Conservation (phyloP, 75 land plant genomes). For the Selaginella moellendorffii region DNA sequence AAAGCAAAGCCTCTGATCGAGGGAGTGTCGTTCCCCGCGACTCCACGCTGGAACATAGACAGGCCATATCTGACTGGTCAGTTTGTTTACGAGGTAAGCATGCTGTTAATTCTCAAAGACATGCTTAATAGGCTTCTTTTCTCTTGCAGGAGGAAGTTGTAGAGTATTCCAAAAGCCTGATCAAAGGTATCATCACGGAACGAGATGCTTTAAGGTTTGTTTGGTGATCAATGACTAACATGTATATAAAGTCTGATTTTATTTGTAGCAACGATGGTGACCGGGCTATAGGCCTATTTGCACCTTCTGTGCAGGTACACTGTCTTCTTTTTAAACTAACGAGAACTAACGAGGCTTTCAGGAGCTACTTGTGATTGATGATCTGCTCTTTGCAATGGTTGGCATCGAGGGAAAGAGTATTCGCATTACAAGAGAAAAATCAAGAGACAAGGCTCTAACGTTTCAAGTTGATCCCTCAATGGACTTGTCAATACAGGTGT, state of each 20-base stretch:
- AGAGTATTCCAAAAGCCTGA: background rate
- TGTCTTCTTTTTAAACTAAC: too few relatives aligned
- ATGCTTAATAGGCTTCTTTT: background rate
- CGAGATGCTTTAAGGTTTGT: constrained; percentile 6
- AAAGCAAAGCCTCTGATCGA: constrained; percentile 20
- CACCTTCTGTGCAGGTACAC: constrained; percentile 62
- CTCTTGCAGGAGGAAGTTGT: background rate
- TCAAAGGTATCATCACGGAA: background rate
- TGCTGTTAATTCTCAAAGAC: background rate
- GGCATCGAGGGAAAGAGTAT: constrained; percentile 88
- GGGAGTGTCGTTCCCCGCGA: constrained; percentile 46
- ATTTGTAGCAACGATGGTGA: constrained; percentile 24
- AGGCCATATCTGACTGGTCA: constrained; percentile 81
- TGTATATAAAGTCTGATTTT: background rate
- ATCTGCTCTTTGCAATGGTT: constrained; percentile 71
- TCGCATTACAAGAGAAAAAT: constrained; percentile 37
- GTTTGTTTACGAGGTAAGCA: constrained; percentile 31
- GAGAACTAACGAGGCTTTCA: constrained; percentile 23
- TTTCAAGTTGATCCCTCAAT: constrained; percentile 77
- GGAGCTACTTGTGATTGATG: constrained; percentile 91
- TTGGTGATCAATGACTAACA: background rate
- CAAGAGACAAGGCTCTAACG: constrained; percentile 33
- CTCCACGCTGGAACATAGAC: constrained; percentile 70
- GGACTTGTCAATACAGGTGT: constrained; percentile 79
- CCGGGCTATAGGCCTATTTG: constrained; percentile 40